Evolutionary conservation across 495 filamentous ascomycete genomes (phyloP), one percentile per base, ranked within the genome.

Genomic region (Hypoxylon intermedium): DNA sequence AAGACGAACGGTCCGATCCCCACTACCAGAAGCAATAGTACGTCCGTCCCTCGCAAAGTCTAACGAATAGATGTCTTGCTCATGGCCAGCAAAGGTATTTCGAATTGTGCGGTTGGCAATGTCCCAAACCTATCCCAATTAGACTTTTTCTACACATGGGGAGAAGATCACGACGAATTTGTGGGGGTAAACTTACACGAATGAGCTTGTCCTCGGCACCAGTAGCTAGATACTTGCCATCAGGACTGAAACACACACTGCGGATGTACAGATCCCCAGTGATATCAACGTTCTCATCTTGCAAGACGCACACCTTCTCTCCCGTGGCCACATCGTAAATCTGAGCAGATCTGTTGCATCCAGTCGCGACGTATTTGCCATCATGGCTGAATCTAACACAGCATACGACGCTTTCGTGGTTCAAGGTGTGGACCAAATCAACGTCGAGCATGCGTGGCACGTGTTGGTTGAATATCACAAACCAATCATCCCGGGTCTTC

Each of bases 31-130:
- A 9, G 91, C 91, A 63, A 96, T 95, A 55, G 89, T 90, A 37
- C 89, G 88, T 6, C 91, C 91, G 61, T 94, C 92, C 20, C 90
- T 83, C 18, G 91, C 88, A 64, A 94, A 96, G 64, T 96, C 91
- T 7, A 96, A 79, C n/a, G 90, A 93, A 72, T 96, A 95, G 58
- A 96, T 96, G 56, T 95, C 91, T 71, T 96, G 91, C 73, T 96
- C 91, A 71, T 96, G 91, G 16, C 91, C 91, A 24, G 81, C 74
- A 74, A 96, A 94, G 3, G 89, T 91, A 58, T 91, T 86, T 54
- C 88, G 87, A 70, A 96, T 96, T 6, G 82, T 85, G 45, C 88
- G 82, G 20, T 75, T 77, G 43, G 79, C 79, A 61, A 96, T 95
- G 74, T 96, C 91, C 91, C 91, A 96, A 51, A 96, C 90, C 90